Evolutionary conservation across 176 grass and related monocot species (phyloP).

Genomic region (Aegilops sharonensis): DNA sequence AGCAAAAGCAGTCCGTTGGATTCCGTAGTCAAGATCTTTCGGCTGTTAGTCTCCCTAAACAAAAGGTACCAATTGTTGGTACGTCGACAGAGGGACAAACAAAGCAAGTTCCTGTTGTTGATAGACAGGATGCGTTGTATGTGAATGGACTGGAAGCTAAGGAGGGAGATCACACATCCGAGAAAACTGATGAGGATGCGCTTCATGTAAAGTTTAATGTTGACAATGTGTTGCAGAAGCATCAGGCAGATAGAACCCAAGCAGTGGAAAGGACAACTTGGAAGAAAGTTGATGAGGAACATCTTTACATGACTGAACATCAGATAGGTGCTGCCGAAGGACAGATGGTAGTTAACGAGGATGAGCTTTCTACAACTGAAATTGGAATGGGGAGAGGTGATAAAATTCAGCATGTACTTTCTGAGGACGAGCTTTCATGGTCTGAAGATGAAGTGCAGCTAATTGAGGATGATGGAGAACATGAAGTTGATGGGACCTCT

Average conservation of each 20-base stretch:
- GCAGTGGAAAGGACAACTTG: neutral
- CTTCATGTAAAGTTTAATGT: conserved; percentile 19
- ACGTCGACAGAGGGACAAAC: conserved; percentile 25
- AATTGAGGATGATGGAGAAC: conserved; percentile 14
- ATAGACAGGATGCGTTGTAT: neutral
- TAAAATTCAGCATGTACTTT: neutral
- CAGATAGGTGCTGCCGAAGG: conserved; percentile 12
- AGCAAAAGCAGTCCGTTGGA: neutral
- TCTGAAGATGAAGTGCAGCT: conserved; percentile 23
- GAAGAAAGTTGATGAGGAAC: conserved; percentile 32
- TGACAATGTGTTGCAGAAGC: conserved; percentile 12
- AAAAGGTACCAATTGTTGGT: conserved; percentile 20
- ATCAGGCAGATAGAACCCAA: conserved; percentile 1
- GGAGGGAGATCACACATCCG: neutral
- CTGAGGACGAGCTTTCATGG: conserved; percentile 31
- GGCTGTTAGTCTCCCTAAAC: conserved; percentile 19
- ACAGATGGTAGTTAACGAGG: conserved; percentile 6
- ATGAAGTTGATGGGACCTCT: conserved; percentile 9
- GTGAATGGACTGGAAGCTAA: conserved; percentile 18
- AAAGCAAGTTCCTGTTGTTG: conserved; percentile 24
- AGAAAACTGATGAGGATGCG: neutral
- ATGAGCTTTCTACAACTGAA: conserved; percentile 3
- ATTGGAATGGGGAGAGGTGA: neutral
- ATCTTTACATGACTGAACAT: conserved; percentile 34
- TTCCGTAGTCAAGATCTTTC: conserved; percentile 26